Evolutionary conservation across 306 rosid species (phyloP), one percentile per base, ranked within the genome.

Genomic region (Hippophae rhamnoides): DNA sequence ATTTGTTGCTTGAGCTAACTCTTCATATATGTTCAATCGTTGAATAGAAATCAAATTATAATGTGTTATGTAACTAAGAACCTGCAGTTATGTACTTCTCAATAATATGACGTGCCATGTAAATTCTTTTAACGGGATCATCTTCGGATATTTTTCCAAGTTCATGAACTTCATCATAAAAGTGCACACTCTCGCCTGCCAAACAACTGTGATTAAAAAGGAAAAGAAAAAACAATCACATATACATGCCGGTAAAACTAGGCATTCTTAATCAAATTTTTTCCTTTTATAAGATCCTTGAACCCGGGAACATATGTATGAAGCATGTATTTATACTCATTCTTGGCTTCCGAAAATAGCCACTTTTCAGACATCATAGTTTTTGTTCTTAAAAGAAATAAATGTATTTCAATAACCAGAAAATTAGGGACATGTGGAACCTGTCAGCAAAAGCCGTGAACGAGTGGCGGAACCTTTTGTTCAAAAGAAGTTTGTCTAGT

Each of bases 131-230:
- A 23, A 90, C 95, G 12, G 81, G 76, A 71, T 87, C 98, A 71
- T 76, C 80, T 62, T 71, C 69, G 13, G 95, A 85, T 73, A 90
- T 80, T 80, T 87, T 90, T 53, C 83, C 73, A 51, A 81, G 95
- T 77, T 87, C 98, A 25, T 85, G 81, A 44, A 90, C 95, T 74
- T 90, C 98, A 61, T 90, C 86, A 43, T 76, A 83, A 73, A 90
- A 87, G 80, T 87, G 95, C 65, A 83, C 89, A 61, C 84, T 87
- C 86, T 90, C 98, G 79, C 98, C 98, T 69, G 98, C 98, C 86
- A 90, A 83, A 82, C 93, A 92, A 74, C 99, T 92, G 93, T 64
- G 72, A 68, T 62, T 76, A 66, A 71, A 44, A 57, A 62, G 66
- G 60, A 53, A 14, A 56, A 56, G 41, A 41, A 13, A 50, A 53